Evolutionary conservation across 441 rosid genomes (phyloP), one percentile per base, ranked within the genome.

Genomic region (Sinapis alba): DNA sequence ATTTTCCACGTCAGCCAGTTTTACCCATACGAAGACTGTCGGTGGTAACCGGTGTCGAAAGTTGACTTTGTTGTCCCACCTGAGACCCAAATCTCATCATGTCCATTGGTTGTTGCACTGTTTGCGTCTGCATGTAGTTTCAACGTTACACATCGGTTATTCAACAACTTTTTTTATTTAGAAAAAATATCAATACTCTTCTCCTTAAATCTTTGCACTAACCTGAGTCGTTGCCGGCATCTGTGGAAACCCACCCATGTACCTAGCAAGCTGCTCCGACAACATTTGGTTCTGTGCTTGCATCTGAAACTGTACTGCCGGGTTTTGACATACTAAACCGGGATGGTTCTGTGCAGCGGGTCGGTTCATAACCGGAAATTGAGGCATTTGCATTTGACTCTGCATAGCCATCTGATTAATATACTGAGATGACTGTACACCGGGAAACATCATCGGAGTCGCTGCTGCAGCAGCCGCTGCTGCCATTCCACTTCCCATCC

Each of bases 401-500:
- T 83, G 86, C 80, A 89, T 85, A 62, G 86, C 81, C 88, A 90
- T 82, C 16, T 82, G 83, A 71, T 87, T 73, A 70, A 89, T 78
- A 30, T 78, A 89, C 3, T 68, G 81, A 36, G 86, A 34, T 59
- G 68, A 79, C 61, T 85, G 96, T 13, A 85, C 72, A 24, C 89
- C 90, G 3, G 90, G 92, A 76, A 87, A 89, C 92, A 91, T 82
- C 91, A 86, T 75, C 1, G 89, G 94, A 68, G 58, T 72, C 13
- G 77, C 26, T 26, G 80, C 76, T 34, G 76, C 76, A 28, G 80
- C 76, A 1, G 80, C 80, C 0, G 80, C 79, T 6, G 80, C 81
- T 2, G 87, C 88, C 92, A 89, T 86, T 85, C 91, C 91, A 71
- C 86, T 82, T 38, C 97, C 93, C 92, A 91, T 85, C 93, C 96